phyloP scores from a whole-genome alignment of 202 grass and related monocot genomes.

The Schoenoplectus tabernaemontani region DNA sequence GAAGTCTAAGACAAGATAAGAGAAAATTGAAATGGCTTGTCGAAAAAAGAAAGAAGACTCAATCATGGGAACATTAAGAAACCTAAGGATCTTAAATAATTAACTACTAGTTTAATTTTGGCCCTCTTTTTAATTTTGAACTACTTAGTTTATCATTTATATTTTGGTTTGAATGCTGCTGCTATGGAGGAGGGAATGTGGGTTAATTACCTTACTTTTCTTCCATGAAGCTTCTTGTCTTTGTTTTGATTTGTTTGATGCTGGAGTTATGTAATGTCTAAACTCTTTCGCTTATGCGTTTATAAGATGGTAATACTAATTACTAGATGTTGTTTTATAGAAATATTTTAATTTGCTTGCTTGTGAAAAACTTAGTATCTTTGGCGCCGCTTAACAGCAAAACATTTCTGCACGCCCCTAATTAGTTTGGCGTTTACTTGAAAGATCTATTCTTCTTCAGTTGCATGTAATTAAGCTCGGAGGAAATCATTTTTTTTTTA shows the following conservation, averaged over 20 bases:
- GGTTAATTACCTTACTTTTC: not conserved
- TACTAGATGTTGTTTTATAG: not conserved
- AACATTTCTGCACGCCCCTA: not conserved
- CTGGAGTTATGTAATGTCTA: slow-evolving; percentile 19
- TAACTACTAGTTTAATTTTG: slow-evolving; percentile 29
- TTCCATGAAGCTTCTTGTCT: slow-evolving; percentile 3
- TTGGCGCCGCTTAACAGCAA: not conserved
- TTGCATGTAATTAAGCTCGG: not conserved
- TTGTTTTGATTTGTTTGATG: slow-evolving; percentile 22
- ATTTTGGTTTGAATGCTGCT: slow-evolving; percentile 18
- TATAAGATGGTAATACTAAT: slow-evolving; percentile 16
- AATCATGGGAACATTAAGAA: slow-evolving; percentile 10
- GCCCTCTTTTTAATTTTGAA: slow-evolving; percentile 23
- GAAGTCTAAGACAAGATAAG: slow-evolving; percentile 22
- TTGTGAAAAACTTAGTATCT: not conserved
- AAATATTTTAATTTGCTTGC: not conserved
- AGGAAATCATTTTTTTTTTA: not conserved
- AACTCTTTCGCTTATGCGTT: slow-evolving; percentile 17
- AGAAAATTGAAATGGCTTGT: slow-evolving; percentile 5
- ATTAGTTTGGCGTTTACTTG: not conserved
- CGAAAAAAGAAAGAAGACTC: slow-evolving; percentile 18
- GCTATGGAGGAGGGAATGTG: not conserved
- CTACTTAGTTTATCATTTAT: slow-evolving; percentile 6
- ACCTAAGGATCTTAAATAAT: slow-evolving; percentile 20
- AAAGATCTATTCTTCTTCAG: not conserved